phyloP scores from a whole-genome alignment of 108 stramenopile species.

The Cyclostephanos tholiformis region DNA sequence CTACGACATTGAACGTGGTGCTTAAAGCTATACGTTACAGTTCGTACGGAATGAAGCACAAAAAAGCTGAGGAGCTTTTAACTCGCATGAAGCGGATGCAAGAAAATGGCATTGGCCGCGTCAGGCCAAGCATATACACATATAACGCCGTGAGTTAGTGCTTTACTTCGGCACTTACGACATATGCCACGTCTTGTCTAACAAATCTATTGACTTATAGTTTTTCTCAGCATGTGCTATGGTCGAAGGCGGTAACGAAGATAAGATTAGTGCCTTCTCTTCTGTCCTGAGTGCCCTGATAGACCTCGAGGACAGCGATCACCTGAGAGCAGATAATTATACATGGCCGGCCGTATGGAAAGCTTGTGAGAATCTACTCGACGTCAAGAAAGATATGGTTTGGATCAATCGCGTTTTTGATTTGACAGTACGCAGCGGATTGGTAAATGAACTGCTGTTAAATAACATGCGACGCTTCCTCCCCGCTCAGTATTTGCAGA shows the following conservation, averaged over 20 bases:
- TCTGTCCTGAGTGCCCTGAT: conserved; percentile 25
- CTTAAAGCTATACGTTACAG: conserved; percentile 47
- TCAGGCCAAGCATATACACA: conserved; percentile 39
- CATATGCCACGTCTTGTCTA: neutral
- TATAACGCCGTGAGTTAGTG: conserved; percentile 47
- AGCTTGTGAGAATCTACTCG: conserved; percentile 36
- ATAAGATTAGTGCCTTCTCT: conserved; percentile 27
- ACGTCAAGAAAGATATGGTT: conserved; percentile 27
- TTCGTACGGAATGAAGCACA: conserved; percentile 16
- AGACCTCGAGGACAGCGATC: conserved; percentile 22
- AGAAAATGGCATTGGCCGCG: conserved; percentile 14
- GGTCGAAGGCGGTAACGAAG: conserved; percentile 13
- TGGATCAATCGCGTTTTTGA: conserved; percentile 43
- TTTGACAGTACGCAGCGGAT: conserved; percentile 27
- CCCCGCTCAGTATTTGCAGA: conserved; percentile 35
- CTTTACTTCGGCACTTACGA: neutral
- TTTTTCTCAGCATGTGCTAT: conserved; percentile 44
- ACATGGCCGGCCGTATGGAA: conserved; percentile 52
- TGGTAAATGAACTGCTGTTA: conserved; percentile 38
- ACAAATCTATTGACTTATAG: conserved; percentile 8
- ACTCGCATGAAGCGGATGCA: conserved; percentile 52
- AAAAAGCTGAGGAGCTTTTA: conserved; percentile 57
- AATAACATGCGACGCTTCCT: conserved; percentile 39
- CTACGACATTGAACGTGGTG: conserved; percentile 42
- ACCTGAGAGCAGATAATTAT: conserved; percentile 36